Evolutionary conservation across 441 rosid genomes (phyloP).

Genomic region (Macaranga tanarius): DNA sequence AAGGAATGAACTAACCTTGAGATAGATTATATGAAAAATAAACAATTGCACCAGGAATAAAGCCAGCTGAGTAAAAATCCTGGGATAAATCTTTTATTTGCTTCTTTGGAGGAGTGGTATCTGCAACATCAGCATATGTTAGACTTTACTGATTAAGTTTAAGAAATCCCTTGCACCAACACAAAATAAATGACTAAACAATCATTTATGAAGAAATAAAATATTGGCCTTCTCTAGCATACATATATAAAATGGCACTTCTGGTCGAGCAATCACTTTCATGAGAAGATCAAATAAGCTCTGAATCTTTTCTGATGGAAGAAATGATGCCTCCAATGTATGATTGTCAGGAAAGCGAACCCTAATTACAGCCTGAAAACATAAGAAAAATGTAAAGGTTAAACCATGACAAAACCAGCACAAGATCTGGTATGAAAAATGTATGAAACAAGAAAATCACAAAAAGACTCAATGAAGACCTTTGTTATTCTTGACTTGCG

Average conservation of each 20-base stretch:
- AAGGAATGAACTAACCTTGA: conserved; percentile 49
- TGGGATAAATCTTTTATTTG: conserved; percentile 64
- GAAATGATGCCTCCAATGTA: conserved; percentile 27
- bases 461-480: conserved; percentile 36
- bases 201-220: background rate
- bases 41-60: conserved; percentile 91
- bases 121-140: conserved; percentile 38
- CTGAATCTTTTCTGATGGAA: conserved; percentile 54
- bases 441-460: background rate
- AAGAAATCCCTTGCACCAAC: conserved; percentile 13
- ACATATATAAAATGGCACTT: conserved; percentile 75
- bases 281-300: conserved; percentile 67
- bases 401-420: conserved; percentile 1
- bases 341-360: conserved; percentile 86
- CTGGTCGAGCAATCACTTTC: conserved; percentile 61
- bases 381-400: background rate
- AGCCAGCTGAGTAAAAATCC: conserved; percentile 81
- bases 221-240: conserved; percentile 25
- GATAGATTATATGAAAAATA: conserved; percentile 72
- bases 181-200: background rate
- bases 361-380: conserved; percentile 52
- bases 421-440: background rate
- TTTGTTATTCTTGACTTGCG: conserved; percentile 67
- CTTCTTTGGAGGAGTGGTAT: conserved; percentile 87
- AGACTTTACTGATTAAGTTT: conserved; percentile 13